Conservation (phyloP, 225 moss, liverwort and hornwort genomes). For the Pseudisothecium myosuroides region DNA sequence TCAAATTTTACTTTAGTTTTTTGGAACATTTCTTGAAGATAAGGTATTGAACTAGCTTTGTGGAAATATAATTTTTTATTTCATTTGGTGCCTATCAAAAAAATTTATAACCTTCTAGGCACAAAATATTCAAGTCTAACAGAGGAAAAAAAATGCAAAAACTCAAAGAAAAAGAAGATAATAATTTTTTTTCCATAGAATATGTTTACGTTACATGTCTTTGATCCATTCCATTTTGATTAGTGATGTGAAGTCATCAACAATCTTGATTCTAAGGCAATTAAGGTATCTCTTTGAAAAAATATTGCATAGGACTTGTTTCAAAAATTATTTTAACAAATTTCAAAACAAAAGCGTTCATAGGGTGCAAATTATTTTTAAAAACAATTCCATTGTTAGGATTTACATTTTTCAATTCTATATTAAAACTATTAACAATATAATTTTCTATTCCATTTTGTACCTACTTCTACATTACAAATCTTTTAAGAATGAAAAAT, state of each 20-base stretch:
- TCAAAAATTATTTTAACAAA: not conserved
- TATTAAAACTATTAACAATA: not conserved
- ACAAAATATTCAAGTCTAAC: not conserved
- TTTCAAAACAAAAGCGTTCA: not conserved
- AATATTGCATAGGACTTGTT: not conserved
- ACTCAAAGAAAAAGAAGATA: not conserved
- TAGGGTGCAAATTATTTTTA: not conserved
- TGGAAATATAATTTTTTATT: not conserved
- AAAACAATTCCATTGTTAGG: not conserved
- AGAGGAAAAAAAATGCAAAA: not conserved
- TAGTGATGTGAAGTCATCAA: no score
- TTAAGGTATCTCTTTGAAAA: not conserved
- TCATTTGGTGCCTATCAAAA: not conserved
- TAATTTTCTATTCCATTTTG: not conserved
- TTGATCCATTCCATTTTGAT: no score
- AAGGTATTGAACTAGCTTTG: no score
- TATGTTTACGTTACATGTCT: not conserved
- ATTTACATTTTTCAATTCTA: not conserved
- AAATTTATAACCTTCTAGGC: rapidly evolving
- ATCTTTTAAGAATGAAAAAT: not conserved
- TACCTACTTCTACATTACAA: not conserved
- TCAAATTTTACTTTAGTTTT: not conserved
- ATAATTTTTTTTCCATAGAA: not conserved
- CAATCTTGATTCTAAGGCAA: not conserved
- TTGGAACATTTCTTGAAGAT: not conserved